phyloP scores from a whole-genome alignment of 768 basidiomycete species.

The Terana coerulea region DNA sequence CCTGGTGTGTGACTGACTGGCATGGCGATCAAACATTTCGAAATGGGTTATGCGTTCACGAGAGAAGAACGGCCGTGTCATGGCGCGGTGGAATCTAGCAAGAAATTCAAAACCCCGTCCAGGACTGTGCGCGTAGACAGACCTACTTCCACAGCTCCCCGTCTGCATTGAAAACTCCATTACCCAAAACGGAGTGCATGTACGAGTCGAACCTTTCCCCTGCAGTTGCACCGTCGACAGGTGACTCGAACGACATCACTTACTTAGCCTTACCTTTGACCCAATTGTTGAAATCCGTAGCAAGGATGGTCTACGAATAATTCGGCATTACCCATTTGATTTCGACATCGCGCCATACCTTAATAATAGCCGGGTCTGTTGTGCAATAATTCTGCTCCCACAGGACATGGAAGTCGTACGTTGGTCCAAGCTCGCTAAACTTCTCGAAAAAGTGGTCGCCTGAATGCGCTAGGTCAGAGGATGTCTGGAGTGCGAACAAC shows the following conservation, averaged over 20 bases:
- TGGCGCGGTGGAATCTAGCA: conserved; percentile 29
- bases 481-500: no score
- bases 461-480: not conserved
- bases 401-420: not conserved
- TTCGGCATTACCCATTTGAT: no score
- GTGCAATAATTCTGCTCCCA: not conserved
- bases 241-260: not conserved
- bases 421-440: not conserved
- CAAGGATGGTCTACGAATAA: conserved; percentile 39
- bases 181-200: conserved; percentile 38
- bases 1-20: no score
- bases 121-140: not conserved
- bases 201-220: conserved; percentile 27
- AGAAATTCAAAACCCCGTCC: no score
- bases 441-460: conserved; percentile 1
- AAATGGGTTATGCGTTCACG: conserved; percentile 33
- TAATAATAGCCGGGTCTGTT: conserved; percentile 40
- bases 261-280: conserved; percentile 36
- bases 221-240: conserved; percentile 12
- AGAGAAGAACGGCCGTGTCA: conserved; percentile 35
- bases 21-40: conserved; percentile 28
- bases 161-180: conserved; percentile 55
- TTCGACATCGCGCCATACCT: conserved; percentile 47
- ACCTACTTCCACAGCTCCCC: conserved; percentile 29
- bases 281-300: conserved; percentile 40